phyloP scores from a whole-genome alignment of 441 rosid species.

The Brassica hybrid region DNA sequence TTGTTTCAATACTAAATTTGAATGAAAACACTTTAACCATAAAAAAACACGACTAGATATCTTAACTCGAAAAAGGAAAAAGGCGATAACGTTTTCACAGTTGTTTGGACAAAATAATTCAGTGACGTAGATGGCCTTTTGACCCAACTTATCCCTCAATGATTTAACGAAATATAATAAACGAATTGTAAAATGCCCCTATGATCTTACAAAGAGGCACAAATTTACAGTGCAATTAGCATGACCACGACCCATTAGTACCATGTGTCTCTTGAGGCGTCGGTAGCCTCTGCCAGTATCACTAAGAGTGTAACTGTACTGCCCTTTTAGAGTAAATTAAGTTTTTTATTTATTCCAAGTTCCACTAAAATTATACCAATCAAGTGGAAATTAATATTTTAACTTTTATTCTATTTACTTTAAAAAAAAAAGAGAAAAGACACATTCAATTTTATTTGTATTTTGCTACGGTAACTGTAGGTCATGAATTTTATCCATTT shows the following conservation, averaged over 20 bases:
- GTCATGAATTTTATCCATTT: too few relatives aligned
- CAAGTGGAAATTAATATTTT: too few relatives aligned
- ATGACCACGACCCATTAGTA: constrained; percentile 1
- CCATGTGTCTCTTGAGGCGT: background rate
- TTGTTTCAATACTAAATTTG: background rate
- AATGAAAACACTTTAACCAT: too few relatives aligned
- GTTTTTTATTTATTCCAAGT: too few relatives aligned
- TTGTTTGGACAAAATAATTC: background rate
- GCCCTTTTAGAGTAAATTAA: too few relatives aligned
- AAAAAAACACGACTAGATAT: background rate
- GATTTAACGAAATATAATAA: background rate
- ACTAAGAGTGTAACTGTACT: too few relatives aligned
- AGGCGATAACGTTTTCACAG: background rate
- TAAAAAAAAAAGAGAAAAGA: too few relatives aligned
- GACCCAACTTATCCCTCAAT: constrained; percentile 20
- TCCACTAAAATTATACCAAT: too few relatives aligned
- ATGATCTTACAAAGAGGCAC: constrained; percentile 25
- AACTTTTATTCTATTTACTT: too few relatives aligned
- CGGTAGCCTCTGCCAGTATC: background rate
- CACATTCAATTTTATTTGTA: too few relatives aligned
- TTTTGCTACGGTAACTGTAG: too few relatives aligned
- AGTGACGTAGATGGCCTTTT: constrained; percentile 5
- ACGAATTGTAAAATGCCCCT: background rate
- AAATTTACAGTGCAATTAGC: background rate
- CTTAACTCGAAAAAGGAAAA: background rate